These are phyloP conservation scores for Diaporthe amygdali DNA, from an alignment of 2,329 filamentous ascomycete species.

Conservation along the genomic window DNA sequence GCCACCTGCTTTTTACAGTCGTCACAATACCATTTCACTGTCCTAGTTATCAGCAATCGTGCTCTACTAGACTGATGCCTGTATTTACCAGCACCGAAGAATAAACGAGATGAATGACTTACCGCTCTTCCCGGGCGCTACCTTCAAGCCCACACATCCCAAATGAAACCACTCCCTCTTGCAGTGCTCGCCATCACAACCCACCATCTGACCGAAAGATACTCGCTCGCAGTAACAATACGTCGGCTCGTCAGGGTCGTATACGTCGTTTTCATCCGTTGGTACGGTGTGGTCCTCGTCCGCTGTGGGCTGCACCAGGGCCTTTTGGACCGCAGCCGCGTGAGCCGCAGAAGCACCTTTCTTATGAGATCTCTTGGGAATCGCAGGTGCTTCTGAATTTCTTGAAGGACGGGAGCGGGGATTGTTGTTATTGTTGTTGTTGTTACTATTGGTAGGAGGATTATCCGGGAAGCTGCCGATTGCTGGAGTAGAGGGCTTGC, in stretches of 20 bases:
- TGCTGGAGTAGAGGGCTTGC: constrained; percentile 70
- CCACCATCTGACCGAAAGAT: constrained; percentile 86
- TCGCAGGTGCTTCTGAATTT: constrained; percentile 42
- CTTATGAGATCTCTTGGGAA: constrained; percentile 63
- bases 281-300: constrained; percentile 33
- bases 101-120: constrained; percentile 31
- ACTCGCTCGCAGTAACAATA: constrained; percentile 84
- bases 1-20: constrained; percentile 75
- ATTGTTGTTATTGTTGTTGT: constrained; percentile 32
- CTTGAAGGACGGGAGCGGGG: constrained; percentile 60
- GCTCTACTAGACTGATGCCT: background rate
- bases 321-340: constrained; percentile 44
- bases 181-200: constrained; percentile 76
- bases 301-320: constrained; percentile 31
- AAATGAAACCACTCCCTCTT: constrained; percentile 84
- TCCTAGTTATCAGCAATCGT: constrained; percentile 33
- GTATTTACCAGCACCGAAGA: background rate
- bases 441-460: constrained; percentile 35
- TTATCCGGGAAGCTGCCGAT: constrained; percentile 63
- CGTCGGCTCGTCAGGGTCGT: constrained; percentile 71
- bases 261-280: constrained; percentile 60
- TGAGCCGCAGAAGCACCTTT: constrained; percentile 53
- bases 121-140: constrained; percentile 79
- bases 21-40: constrained; percentile 83
- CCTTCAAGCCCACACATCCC: constrained; percentile 79